Percentiles rank a stretch among this genome's conserved stretches.
Evolutionary conservation across 345 rosid species (phyloP).

Genomic region (Arabis alpina): DNA sequence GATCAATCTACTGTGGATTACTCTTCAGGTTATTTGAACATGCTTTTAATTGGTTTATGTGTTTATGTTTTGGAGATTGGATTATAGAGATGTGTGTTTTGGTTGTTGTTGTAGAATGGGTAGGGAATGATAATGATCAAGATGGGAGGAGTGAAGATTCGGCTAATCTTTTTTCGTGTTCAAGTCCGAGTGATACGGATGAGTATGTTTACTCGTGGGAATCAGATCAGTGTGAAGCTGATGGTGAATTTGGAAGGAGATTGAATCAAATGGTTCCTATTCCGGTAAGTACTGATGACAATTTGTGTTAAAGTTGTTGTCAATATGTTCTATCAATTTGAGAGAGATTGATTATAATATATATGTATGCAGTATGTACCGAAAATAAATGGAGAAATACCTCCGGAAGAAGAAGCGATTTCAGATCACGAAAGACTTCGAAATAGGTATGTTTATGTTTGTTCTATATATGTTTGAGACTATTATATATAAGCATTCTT

Average conservation of each 20-base stretch:
- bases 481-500: conserved; percentile 10
- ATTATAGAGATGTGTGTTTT: conserved; percentile 25
- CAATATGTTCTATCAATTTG: neutral
- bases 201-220: conserved; percentile 68
- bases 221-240: conserved; percentile 58
- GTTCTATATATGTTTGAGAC: neutral
- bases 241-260: conserved; percentile 79
- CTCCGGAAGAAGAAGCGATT: conserved; percentile 87
- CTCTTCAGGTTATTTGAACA: conserved; percentile 54
- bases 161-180: conserved; percentile 57
- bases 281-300: conserved; percentile 55
- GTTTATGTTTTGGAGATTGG: conserved; percentile 6
- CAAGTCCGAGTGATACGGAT: conserved; percentile 65
- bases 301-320: neutral
- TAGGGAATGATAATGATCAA: conserved; percentile 60
- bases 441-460: conserved; percentile 54
- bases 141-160: conserved; percentile 60
- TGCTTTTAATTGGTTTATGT: neutral
- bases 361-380: conserved; percentile 74
- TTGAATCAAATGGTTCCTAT: conserved; percentile 80
- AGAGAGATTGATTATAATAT: neutral
- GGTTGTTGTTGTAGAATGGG: conserved; percentile 37
- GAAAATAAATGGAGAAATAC: conserved; percentile 90
- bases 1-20: conserved; percentile 46
- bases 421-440: conserved; percentile 93